phyloP scores from a whole-genome alignment of 108 stramenopile species.

The Pseudonitzschia pungens region DNA sequence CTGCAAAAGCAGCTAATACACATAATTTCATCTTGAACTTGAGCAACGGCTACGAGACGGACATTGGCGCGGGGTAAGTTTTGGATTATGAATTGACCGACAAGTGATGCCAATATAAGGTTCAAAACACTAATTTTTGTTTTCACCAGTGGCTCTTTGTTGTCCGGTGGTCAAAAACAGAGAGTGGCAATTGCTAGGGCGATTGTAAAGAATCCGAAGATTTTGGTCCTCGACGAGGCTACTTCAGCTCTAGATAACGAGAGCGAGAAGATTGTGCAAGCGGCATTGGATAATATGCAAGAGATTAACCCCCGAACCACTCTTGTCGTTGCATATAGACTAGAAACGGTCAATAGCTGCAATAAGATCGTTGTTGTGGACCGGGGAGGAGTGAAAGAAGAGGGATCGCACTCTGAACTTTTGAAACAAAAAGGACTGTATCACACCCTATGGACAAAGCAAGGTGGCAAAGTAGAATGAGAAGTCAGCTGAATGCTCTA shows the following conservation, averaged over 20 bases:
- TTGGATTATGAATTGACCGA: conserved; percentile 13
- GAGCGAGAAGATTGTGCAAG: conserved; percentile 74
- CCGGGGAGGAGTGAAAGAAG: conserved; percentile 62
- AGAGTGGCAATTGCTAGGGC: conserved; percentile 86
- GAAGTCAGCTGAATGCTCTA: too few relatives aligned
- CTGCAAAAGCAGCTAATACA: conserved; percentile 91
- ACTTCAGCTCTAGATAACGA: conserved; percentile 67
- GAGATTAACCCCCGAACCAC: conserved; percentile 23
- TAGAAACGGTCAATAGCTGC: conserved; percentile 76
- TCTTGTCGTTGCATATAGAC: conserved; percentile 86
- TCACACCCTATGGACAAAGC: not conserved
- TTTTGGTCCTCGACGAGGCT: conserved; percentile 68
- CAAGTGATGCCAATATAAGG: not conserved
- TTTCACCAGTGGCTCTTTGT: conserved; percentile 24
- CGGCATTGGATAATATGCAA: conserved; percentile 64
- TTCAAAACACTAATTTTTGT: not conserved
- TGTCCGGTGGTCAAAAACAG: conserved; percentile 75
- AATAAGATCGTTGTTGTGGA: conserved; percentile 78
- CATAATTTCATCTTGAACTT: conserved; percentile 76
- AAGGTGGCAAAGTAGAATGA: not conserved
- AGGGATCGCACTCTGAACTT: conserved; percentile 73
- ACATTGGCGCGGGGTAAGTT: conserved; percentile 77
- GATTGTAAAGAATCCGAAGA: conserved; percentile 47
- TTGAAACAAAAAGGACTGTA: conserved; percentile 31
- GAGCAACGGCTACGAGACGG: conserved; percentile 86